phyloP scores from a whole-genome alignment of 2,329 filamentous ascomycete species.

The Talaromyces sp. region DNA sequence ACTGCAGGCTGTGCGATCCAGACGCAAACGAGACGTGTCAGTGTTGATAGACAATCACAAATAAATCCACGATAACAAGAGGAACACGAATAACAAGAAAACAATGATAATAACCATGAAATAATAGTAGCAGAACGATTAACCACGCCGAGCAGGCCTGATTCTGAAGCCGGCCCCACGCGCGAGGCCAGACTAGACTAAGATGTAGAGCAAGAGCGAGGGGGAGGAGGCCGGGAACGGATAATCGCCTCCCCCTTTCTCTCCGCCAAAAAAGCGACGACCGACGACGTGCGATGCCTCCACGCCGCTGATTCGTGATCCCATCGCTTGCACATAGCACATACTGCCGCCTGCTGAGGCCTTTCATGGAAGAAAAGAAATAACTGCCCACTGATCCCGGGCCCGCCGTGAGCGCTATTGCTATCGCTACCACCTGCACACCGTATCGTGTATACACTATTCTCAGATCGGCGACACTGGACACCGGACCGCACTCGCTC shows the following conservation, averaged over 20 bases:
- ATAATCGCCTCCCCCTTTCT: constrained; percentile 2
- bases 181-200: not conserved
- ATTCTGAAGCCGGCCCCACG: not conserved
- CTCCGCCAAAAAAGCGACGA: not conserved
- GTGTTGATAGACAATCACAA: not conserved
- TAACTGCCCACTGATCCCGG: not conserved
- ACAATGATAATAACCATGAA: not conserved
- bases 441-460: not conserved
- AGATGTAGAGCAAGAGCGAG: not conserved
- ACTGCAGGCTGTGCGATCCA: too few species aligned
- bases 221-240: not conserved
- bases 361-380: not conserved
- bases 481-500: not conserved
- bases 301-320: not conserved
- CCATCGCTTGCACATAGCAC: not conserved
- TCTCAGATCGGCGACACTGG: not conserved
- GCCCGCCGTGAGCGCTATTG: not conserved
- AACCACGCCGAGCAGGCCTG: not conserved
- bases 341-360: not conserved
- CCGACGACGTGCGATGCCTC: not conserved
- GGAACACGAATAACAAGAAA: not conserved
- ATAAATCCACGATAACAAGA: not conserved
- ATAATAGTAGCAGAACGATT: not conserved
- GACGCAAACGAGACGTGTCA: too few species aligned
- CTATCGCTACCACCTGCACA: not conserved